A percentile compares a stretch with the other conserved stretches of the same genome.
Evolutionary conservation across 768 basidiomycete species (phyloP).

Genomic region (Pleurotus giganteus): DNA sequence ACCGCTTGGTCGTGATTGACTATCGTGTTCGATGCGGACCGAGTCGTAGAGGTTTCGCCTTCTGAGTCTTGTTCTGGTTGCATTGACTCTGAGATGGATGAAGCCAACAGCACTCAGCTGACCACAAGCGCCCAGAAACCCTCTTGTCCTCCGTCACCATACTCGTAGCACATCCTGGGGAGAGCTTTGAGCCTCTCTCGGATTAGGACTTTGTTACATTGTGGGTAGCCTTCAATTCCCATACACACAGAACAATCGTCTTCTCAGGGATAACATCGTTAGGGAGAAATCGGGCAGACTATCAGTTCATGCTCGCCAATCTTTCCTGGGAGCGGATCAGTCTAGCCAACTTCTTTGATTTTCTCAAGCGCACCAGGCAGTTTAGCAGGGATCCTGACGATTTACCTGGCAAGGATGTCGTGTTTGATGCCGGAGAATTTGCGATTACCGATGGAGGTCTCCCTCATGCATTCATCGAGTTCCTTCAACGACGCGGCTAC

Average conservation of each 20-base stretch:
- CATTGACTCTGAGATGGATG: too few relatives aligned
- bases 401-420: not conserved
- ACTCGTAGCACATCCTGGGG: not conserved
- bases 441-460: constrained; percentile 3
- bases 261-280: not conserved
- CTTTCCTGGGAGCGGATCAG: constrained; percentile 5
- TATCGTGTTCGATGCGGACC: not conserved
- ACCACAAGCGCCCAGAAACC: too few relatives aligned
- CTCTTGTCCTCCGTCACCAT: not conserved
- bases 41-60: too few relatives aligned
- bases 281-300: not conserved
- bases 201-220: not conserved
- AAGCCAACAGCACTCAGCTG: too few relatives aligned
- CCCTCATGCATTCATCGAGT: constrained; percentile 1
- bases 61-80: too few relatives aligned
- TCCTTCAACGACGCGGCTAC: constrained; percentile 13
- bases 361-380: not conserved
- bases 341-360: constrained; percentile 4
- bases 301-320: constrained; percentile 2
- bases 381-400: not conserved
- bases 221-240: too few relatives aligned
- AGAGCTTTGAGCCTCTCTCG: not conserved
- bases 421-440: constrained; percentile 4
- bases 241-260: not conserved
- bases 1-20: not conserved